phyloP scores from a whole-genome alignment of 129 eudicot genomes.

The Heracleum sosnowskyi region DNA sequence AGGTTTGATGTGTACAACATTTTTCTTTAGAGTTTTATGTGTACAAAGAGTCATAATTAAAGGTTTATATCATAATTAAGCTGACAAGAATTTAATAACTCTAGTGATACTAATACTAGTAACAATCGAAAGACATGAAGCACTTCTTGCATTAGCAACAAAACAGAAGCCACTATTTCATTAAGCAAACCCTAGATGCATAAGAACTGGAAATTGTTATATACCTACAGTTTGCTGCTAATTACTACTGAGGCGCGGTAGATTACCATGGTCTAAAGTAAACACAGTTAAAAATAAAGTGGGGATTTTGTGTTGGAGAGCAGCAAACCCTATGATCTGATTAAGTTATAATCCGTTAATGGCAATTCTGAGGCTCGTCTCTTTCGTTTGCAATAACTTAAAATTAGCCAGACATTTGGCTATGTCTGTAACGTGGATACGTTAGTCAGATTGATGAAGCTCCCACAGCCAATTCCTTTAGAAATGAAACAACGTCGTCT shows the following conservation, averaged over 20 bases:
- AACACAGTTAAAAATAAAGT: neutral
- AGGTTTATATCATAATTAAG: too few relatives aligned
- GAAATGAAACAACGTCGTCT: slow-evolving; percentile 65
- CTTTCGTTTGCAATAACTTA: neutral
- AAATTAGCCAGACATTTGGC: neutral
- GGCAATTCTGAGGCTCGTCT: neutral
- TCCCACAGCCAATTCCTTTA: slow-evolving; percentile 54
- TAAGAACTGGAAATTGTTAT: neutral
- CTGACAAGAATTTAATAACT: too few relatives aligned
- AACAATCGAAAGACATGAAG: neutral
- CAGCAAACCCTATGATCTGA: neutral
- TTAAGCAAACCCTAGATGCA: neutral
- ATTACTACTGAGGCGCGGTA: neutral
- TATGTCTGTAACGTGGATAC: neutral
- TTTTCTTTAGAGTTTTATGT: too few relatives aligned
- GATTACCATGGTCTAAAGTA: neutral
- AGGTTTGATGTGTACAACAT: too few relatives aligned
- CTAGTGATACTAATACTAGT: neutral
- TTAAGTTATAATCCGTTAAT: neutral
- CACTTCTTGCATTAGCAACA: neutral
- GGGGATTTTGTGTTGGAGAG: neutral
- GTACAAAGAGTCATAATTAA: too few relatives aligned
- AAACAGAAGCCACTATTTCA: neutral
- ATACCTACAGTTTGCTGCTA: too few relatives aligned
- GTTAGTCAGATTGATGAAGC: slow-evolving; percentile 16